phyloP scores from a whole-genome alignment of 164 flowering plant genomes.

The Piper longum region DNA sequence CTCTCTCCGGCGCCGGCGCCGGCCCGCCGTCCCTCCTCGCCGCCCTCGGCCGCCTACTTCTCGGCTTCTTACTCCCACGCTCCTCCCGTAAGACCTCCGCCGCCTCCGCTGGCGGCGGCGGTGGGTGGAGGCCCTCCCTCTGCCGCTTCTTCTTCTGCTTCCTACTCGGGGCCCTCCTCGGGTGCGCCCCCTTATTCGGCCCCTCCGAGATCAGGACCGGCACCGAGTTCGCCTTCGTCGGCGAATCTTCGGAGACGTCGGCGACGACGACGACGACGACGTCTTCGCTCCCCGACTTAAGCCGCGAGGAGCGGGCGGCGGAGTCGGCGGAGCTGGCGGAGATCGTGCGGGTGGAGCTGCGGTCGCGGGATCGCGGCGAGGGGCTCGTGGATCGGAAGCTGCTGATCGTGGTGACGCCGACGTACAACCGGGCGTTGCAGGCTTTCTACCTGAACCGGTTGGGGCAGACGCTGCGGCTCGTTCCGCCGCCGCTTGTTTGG shows the following conservation, averaged over 20 bases:
- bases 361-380: slow-evolving; percentile 5
- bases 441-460: slow-evolving; percentile 66
- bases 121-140: neutral
- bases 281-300: neutral
- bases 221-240: neutral
- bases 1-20: neutral
- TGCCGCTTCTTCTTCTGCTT: slow-evolving; percentile 21
- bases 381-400: slow-evolving; percentile 27
- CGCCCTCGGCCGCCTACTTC: neutral
- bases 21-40: neutral
- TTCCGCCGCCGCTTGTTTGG: slow-evolving; percentile 71
- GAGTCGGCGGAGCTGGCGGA: slow-evolving; percentile 14
- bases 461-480: slow-evolving; percentile 51
- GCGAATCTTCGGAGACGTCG: neutral
- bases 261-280: no score
- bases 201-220: neutral
- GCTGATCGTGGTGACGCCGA: slow-evolving; percentile 76
- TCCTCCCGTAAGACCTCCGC: neutral
- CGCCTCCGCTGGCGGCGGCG: neutral
- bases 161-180: slow-evolving; percentile 49
- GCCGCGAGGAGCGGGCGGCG: slow-evolving; percentile 11
- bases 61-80: neutral
- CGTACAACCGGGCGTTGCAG: slow-evolving; percentile 48
- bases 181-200: slow-evolving; percentile 38
- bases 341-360: slow-evolving; percentile 6